Evolutionary conservation across 2,329 filamentous ascomycete genomes (phyloP).

Genomic region (Colletotrichum somersetense): DNA sequence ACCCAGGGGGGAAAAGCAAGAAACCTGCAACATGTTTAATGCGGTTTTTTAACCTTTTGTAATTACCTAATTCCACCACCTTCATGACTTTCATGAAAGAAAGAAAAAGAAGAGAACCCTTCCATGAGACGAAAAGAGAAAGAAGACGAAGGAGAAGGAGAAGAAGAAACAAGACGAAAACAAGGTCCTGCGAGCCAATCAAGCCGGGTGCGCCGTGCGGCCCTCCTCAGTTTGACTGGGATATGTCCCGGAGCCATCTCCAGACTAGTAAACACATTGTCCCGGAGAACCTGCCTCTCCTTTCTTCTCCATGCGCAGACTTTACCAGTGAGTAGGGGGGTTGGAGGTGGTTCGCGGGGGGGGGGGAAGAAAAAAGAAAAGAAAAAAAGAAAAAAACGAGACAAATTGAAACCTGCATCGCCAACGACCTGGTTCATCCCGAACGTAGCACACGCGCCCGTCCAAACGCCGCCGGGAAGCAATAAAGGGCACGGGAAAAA

Average conservation of each 20-base stretch:
- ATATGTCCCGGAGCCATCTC: not conserved
- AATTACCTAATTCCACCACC: constrained; percentile 37
- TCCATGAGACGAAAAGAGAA: constrained; percentile 11
- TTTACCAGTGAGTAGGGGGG: not conserved
- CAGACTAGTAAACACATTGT: not conserved
- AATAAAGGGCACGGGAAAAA: constrained; percentile 8
- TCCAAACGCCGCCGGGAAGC: not conserved
- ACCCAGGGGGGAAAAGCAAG: not conserved
- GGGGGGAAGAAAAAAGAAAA: no score
- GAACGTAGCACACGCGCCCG: not conserved
- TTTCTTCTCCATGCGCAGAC: not conserved
- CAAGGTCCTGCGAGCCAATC: not conserved
- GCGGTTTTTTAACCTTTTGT: constrained; percentile 35
- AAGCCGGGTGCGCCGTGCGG: not conserved
- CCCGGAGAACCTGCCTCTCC: no score
- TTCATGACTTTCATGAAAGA: constrained; percentile 2
- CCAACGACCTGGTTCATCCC: not conserved
- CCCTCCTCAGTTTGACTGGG: not conserved
- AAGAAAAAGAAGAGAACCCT: no score
- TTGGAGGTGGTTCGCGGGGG: not conserved
- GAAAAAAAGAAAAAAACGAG: not conserved
- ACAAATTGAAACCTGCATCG: constrained; percentile 5
- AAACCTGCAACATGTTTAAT: constrained; percentile 16
- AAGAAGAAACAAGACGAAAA: not conserved
- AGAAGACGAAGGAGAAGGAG: no score